Evolutionary conservation across 164 flowering plant species (phyloP), one percentile per base, ranked within the genome.

Genomic region (Sedum album): DNA sequence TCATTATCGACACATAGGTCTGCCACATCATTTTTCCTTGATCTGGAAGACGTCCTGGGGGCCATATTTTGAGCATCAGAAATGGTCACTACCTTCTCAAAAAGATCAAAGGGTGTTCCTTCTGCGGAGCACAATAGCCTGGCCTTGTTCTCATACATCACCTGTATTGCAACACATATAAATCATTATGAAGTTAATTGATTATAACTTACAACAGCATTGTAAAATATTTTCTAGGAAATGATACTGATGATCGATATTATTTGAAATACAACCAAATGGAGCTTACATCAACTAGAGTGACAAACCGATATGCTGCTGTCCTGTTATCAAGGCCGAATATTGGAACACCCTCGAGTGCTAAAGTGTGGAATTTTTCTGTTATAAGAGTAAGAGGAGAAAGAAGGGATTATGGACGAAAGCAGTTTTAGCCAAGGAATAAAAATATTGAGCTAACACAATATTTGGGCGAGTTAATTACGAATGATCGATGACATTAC

Each of bases 1-100:
- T 94, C 99, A 73, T 91, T 91, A 79, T 94, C 99, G 49, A 94
- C 97, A 69, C 99, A 91, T 70, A 91, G 82, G 71, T 90, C 93
- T 33, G 75, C 60, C 38, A 79, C 88, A 66, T 94, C 99, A 77
- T 66, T 86, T 77, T 76, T 90, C 73, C 84, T 87, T 60, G 97
- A 90, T 66, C 99, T 80, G 25, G 97, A 90, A 36, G 99, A 82
- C 61, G 95, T 91, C 78, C 99, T 82, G 60, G 96, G 99, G 46
- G 97, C 82, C 77, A 81, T 80, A 6, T 81, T 72, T 69, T 82
- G 82, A 25, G 99, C 97, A 76, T 90, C 99, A 61, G 90, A 75
- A 6, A 94, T 71, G 33, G 99, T 88, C 25, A 90, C 88, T 66
- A 94, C 69, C 44, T 81, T 84, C 49, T 85, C 83, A 64, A 94